Conservation (phyloP, 2,329 filamentous ascomycete genomes). For the Aspergillus sp. region DNA sequence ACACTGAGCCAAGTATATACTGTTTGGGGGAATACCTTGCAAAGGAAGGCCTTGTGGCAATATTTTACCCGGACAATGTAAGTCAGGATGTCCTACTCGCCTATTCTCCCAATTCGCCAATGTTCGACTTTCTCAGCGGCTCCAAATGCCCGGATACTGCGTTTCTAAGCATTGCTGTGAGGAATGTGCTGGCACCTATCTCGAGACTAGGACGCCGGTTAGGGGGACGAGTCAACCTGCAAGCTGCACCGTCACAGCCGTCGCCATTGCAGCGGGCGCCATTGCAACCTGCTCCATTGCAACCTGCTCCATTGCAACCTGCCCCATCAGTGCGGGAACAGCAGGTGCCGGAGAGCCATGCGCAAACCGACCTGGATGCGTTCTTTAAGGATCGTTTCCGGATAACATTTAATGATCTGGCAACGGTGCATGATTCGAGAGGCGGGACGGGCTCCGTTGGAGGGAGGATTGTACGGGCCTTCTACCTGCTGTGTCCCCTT, state of each 20-base stretch:
- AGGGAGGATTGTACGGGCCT: constrained; percentile 13
- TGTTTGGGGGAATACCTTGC: constrained; percentile 18
- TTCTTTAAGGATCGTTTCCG: constrained; percentile 6
- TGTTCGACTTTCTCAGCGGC: constrained; percentile 17
- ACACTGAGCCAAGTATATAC: constrained; percentile 19
- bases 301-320: background rate
- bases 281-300: background rate
- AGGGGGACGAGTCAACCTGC: no score
- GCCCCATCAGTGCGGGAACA: background rate
- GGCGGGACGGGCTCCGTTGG: no score
- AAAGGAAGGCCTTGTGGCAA: constrained; percentile 17
- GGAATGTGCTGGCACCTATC: constrained; percentile 9
- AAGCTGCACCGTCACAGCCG: no score
- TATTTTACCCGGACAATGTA: constrained; percentile 14
- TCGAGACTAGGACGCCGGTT: no score
- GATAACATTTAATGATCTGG: constrained; percentile 21
- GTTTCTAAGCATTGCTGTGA: constrained; percentile 15
- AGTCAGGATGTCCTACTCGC: constrained; percentile 16
- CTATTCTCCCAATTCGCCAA: constrained; percentile 17
- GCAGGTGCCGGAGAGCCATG: background rate
- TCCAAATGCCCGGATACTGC: constrained; percentile 1
- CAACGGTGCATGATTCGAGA: constrained; percentile 10
- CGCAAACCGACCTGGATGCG: background rate
- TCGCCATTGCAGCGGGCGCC: background rate
- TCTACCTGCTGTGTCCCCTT: constrained; percentile 27